Evolutionary conservation across 768 basidiomycete species (phyloP), one percentile per base, ranked within the genome.

Genomic region (Tylopilus felleus): DNA sequence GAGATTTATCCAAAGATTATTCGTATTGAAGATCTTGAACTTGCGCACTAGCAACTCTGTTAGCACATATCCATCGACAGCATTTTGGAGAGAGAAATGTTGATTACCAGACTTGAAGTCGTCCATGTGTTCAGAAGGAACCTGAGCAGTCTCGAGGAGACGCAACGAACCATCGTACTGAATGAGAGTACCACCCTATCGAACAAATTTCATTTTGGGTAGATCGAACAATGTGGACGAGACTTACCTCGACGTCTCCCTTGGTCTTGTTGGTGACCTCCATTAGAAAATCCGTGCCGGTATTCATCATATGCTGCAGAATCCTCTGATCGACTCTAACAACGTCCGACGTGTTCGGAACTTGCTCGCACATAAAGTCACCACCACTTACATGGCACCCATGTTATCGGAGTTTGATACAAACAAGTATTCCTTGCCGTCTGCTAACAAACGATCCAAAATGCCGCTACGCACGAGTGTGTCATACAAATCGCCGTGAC

Each of bases 331-430:
- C 90, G 65, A 90, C 90, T 58, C 88, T 84, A 54, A 49, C 47
- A 54, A 49, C 46, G 36, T 38, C 43, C 25, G 31, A 44, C 29
- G 25, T 35, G 28, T 60, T 56, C 19, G 45, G 45, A 38, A 31
- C 46, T 48, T 21, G 45, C 27, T 58, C 48, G 39, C 28, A 51
- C 49, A n/a, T 21, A 10, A 45, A 41, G 41, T 25, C 21, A 17
- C 49, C 41, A 51, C n/a, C 16, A 75, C 84, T 61, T 73, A 88
- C 86, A 88, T 86, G 58, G 93, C 95, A 68, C 94, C 94, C 67
- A 98, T 73, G 73, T 97, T 97, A 74, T 97, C 95, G 44, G 93
- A 93, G 80, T 98, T 98, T 72, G 93, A 96, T 50, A 94, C 91
- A 68, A 97, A 98, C 63, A 97, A 83, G 75, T 96, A 98, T 75